phyloP scores from a whole-genome alignment of 2,329 filamentous ascomycete genomes.

The Penicillium digitatum region DNA sequence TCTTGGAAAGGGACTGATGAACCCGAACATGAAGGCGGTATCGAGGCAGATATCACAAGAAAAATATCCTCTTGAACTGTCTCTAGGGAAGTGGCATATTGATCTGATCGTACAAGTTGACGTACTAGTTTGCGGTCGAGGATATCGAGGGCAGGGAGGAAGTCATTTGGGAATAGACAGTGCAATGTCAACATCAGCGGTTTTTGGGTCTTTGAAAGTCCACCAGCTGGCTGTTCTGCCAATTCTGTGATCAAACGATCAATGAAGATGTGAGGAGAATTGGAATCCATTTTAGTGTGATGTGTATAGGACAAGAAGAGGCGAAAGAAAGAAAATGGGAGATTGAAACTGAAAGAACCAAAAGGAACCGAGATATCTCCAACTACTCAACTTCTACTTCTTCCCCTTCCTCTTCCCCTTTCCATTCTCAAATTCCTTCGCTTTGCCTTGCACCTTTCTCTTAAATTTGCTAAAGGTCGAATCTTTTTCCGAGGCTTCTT shows the following conservation, averaged over 20 bases:
- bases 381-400: background rate
- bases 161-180: conserved; percentile 73
- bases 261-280: conserved; percentile 16
- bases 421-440: background rate
- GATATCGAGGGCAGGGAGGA: conserved; percentile 82
- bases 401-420: background rate
- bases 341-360: background rate
- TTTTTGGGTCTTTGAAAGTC: conserved; percentile 36
- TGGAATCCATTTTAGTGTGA: conserved; percentile 6
- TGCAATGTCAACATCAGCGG: conserved; percentile 73
- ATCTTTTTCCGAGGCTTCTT: background rate
- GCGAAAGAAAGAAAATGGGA: background rate
- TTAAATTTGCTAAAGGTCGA: background rate
- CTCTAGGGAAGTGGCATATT: background rate
- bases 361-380: background rate
- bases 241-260: conserved; percentile 25
- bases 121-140: conserved; percentile 73
- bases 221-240: conserved; percentile 10
- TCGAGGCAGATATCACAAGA: conserved; percentile 60
- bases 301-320: no score
- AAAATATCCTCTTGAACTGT: conserved; percentile 45
- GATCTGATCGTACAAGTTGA: conserved; percentile 40
- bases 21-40: conserved; percentile 24
- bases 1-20: conserved; percentile 26
- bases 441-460: background rate